Evolutionary conservation across 192 early-diverging fungal species (phyloP), one percentile per base, ranked within the genome.

Genomic region (Chytriomyces sp.): DNA sequence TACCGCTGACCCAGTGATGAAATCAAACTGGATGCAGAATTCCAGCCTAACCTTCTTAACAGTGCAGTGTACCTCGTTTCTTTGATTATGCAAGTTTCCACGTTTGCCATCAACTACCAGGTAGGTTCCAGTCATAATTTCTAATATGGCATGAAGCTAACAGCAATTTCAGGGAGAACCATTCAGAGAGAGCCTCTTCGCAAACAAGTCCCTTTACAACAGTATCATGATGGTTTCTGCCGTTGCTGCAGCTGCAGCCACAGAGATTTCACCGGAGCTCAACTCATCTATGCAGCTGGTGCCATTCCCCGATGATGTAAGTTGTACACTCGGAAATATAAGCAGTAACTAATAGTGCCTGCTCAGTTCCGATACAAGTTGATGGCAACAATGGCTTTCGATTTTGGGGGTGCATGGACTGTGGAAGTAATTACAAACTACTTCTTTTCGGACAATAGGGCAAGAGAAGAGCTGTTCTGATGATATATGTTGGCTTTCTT

Each of bases 31-130:
- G 96, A 99, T 82, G 88, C 90, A 19, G 92, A 91, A 52, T 99
- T 99, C 73, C 84, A 92, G 84, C 95, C 98, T n/a, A 94, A 91
- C 77, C 85, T 99, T 69, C 86, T 99, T 39, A 99, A 99, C 84
- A 94, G 91, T 44, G 94, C 89, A 36, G 91, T 99, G 57, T 99
- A 99, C 79, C 78, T 99, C 65, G 92, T 99, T 36, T 93, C 93
- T 57, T 81, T 98, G 31, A 93, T 94, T 60, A 97, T 98, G 96
- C 95, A 99, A 75, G 94, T 99, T 10, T 98, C 98, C 14, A 99
- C 98, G 0, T 99, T 99, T 88, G 98, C 96, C 12, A 95, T 99
- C 83, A 99, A 99, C 85, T 99, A 98, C 83, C 94, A 96, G 77
- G 89, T 88, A 54, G 26, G n/a, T n/a, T n/a, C 36, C 39, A 49